phyloP scores from a whole-genome alignment of 192 early-diverging fungal species.

The Umbelopsis sp. region DNA sequence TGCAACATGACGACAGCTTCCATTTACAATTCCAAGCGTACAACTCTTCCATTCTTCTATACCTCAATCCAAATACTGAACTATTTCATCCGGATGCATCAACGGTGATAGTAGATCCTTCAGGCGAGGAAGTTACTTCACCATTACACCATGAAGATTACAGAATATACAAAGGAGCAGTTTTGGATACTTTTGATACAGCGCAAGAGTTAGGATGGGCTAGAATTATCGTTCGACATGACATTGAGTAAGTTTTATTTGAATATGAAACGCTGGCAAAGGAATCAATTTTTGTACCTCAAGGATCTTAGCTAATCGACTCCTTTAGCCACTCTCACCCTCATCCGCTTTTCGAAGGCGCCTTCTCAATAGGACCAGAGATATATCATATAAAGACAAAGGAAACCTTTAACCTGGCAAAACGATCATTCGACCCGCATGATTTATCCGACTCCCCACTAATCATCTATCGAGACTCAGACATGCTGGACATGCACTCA shows the following conservation, averaged over 20 bases:
- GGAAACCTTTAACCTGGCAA: slow-evolving; percentile 46
- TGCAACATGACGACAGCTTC: slow-evolving; percentile 45
- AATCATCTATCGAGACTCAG: slow-evolving; percentile 62
- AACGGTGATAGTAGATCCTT: slow-evolving; percentile 23
- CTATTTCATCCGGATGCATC: slow-evolving; percentile 62
- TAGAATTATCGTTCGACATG: slow-evolving; percentile 41
- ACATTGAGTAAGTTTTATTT: slow-evolving; percentile 25
- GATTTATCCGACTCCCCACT: slow-evolving; percentile 17
- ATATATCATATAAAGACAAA: slow-evolving; percentile 60
- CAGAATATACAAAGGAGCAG: slow-evolving; percentile 46
- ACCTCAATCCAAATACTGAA: slow-evolving; percentile 63
- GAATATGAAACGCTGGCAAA: neutral
- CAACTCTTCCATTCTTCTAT: slow-evolving; percentile 62
- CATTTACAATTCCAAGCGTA: slow-evolving; percentile 56
- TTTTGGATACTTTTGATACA: slow-evolving; percentile 22
- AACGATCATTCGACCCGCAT: slow-evolving; percentile 42
- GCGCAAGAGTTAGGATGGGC: slow-evolving; percentile 46
- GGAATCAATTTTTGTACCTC: neutral
- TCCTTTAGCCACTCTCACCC: neutral
- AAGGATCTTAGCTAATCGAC: neutral
- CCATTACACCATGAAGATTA: neutral
- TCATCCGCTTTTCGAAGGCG: slow-evolving; percentile 33
- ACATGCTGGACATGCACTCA: slow-evolving; percentile 38
- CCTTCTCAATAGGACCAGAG: slow-evolving; percentile 50
- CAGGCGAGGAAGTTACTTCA: slow-evolving; percentile 38